Percentiles rank a stretch among this genome's conserved stretches.
Conservation (phyloP, 108 stramenopile genomes). For the Mediolabrus comicus region DNA sequence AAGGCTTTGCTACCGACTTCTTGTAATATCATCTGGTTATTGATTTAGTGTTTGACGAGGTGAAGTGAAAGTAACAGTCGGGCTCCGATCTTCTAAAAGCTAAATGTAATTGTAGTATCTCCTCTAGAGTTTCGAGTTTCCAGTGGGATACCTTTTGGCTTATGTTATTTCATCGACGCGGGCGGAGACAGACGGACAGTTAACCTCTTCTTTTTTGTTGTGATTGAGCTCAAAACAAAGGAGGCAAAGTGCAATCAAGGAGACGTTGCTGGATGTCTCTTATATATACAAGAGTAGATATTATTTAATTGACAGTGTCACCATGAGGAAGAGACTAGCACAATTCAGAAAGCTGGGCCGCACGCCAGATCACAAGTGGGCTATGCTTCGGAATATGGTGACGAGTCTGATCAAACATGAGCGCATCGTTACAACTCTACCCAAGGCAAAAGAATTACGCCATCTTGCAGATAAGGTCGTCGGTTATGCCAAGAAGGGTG, state of each 20-base stretch:
- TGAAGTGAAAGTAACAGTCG: neutral
- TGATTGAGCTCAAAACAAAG: too few relatives aligned
- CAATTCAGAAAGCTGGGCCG: constrained; percentile 80
- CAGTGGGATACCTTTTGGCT: too few relatives aligned
- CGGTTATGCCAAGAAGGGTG: constrained; percentile 60
- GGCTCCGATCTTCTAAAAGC: neutral
- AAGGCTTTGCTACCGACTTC: constrained; percentile 44
- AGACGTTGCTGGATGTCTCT: too few relatives aligned
- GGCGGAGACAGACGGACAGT: too few relatives aligned
- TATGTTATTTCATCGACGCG: too few relatives aligned
- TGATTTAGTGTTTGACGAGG: neutral
- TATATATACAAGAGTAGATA: too few relatives aligned
- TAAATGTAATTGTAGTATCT: neutral
- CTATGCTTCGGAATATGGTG: constrained; percentile 90
- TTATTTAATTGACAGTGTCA: neutral
- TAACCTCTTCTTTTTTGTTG: too few relatives aligned
- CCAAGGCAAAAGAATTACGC: constrained; percentile 94
- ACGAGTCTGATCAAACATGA: constrained; percentile 97
- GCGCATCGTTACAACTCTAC: constrained; percentile 95
- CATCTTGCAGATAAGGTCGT: constrained; percentile 92
- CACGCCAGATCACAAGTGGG: constrained; percentile 81
- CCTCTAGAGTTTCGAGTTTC: too few relatives aligned
- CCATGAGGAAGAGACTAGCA: constrained; percentile 81
- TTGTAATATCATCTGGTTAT: neutral
- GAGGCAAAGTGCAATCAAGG: too few relatives aligned